Percentiles rank a stretch among this genome's conserved stretches.
Evolutionary conservation across 768 basidiomycete genomes (phyloP).

Genomic region (Hydnum rufescens): DNA sequence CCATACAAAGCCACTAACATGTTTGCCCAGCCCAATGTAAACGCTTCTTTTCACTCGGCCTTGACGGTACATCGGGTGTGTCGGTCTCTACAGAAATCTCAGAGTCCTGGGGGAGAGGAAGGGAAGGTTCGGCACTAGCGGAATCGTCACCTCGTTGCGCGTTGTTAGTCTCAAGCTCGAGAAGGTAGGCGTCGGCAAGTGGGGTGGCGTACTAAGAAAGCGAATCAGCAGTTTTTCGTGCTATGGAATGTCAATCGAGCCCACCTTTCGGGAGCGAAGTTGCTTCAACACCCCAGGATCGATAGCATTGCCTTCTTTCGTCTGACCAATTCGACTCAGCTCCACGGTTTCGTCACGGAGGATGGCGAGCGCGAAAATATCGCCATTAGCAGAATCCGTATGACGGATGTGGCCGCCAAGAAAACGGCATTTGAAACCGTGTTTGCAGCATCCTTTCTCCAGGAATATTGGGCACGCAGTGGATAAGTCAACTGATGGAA

Average conservation of each 20-base stretch:
- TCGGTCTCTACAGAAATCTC: constrained; percentile 23
- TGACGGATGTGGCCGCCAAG: constrained; percentile 48
- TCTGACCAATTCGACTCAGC: background rate
- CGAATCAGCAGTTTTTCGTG: background rate
- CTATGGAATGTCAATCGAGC: constrained; percentile 7
- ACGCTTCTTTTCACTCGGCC: constrained; percentile 69
- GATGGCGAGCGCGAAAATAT: too few species aligned
- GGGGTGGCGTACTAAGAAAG: constrained; percentile 40
- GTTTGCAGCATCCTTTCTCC: constrained; percentile 54
- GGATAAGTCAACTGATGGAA: constrained; percentile 26
- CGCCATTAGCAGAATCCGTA: constrained; percentile 21
- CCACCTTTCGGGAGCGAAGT: constrained; percentile 49
- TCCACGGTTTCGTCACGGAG: background rate
- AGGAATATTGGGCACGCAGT: constrained; percentile 47
- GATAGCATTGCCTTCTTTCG: constrained; percentile 44
- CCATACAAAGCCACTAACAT: constrained; percentile 32
- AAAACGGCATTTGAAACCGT: constrained; percentile 83
- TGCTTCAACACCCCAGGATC: constrained; percentile 35
- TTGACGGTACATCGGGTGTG: constrained; percentile 45
- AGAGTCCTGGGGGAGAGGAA: constrained; percentile 9
- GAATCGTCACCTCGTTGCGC: constrained; percentile 5
- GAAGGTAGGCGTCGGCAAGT: constrained; percentile 38
- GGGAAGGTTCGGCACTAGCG: constrained; percentile 3
- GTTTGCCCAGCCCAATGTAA: constrained; percentile 74
- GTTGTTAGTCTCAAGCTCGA: constrained; percentile 25